These are phyloP conservation scores for Annulohypoxylon moriforme DNA, from an alignment of 495 filamentous ascomycete species.

Conservation along the genomic window DNA sequence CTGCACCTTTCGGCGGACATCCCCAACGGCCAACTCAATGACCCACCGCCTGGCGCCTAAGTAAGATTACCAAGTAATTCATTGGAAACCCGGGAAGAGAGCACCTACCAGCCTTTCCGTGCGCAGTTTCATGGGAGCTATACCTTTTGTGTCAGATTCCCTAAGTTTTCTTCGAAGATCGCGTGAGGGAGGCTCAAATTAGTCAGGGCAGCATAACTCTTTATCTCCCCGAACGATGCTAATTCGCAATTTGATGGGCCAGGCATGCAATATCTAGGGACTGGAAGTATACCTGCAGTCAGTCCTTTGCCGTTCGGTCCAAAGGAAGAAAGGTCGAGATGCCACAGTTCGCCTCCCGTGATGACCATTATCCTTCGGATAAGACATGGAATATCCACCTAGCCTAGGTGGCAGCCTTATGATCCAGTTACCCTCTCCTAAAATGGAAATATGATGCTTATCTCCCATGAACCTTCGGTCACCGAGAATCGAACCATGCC, in stretches of 20 bases:
- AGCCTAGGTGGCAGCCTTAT: slow-evolving; percentile 49
- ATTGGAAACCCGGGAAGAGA: slow-evolving; percentile 36
- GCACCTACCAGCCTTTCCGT: slow-evolving; percentile 25
- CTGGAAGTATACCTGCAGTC: slow-evolving; percentile 4
- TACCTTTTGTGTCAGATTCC: slow-evolving; percentile 35
- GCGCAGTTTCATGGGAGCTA: slow-evolving; percentile 34
- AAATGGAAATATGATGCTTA: slow-evolving; percentile 54
- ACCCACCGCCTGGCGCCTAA: slow-evolving; percentile 46
- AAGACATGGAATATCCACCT: slow-evolving; percentile 44
- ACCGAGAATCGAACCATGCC: slow-evolving; percentile 52
- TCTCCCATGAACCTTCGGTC: slow-evolving; percentile 56
- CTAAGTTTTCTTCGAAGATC: slow-evolving; percentile 18
- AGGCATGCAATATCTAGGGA: slow-evolving; percentile 20
- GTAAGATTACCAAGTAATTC: slow-evolving; percentile 47
- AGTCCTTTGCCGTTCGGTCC: slow-evolving; percentile 15
- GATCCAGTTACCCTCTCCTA: slow-evolving; percentile 46
- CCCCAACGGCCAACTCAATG: slow-evolving; percentile 48
- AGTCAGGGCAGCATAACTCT: slow-evolving; percentile 22
- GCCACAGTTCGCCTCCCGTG: slow-evolving; percentile 22
- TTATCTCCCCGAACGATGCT: slow-evolving; percentile 22
- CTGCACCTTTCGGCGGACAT: slow-evolving; percentile 49
- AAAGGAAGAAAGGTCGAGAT: slow-evolving; percentile 32
- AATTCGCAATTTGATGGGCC: slow-evolving; percentile 15
- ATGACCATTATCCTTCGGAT: slow-evolving; percentile 30
- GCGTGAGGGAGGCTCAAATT: slow-evolving; percentile 32